Evolutionary conservation across 768 basidiomycete species (phyloP).

Genomic region (Phylloporus arenicola): DNA sequence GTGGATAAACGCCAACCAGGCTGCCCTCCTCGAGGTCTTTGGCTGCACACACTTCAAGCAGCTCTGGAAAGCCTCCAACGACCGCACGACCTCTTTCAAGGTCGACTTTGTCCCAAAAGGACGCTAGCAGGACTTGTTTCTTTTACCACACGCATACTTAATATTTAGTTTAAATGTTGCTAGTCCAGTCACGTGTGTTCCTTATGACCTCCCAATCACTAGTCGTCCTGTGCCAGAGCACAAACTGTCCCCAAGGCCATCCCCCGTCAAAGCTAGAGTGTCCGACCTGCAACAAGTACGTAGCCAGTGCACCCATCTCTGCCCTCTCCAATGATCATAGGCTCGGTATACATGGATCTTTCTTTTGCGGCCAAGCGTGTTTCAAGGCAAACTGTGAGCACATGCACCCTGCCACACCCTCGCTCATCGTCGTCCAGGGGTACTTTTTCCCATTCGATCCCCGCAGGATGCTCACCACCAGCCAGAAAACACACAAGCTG

Average conservation of each 20-base stretch:
- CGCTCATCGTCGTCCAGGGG: slow-evolving; percentile 20
- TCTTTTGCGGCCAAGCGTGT: slow-evolving; percentile 93
- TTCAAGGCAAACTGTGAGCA: slow-evolving; percentile 91
- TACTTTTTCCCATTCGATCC: neutral
- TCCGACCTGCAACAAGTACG: slow-evolving; percentile 88
- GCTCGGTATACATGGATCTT: slow-evolving; percentile 76
- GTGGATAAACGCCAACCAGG: slow-evolving; percentile 70
- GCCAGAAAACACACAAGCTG: slow-evolving; percentile 76
- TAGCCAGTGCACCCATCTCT: slow-evolving; percentile 4
- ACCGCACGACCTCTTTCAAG: slow-evolving; percentile 67
- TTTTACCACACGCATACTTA: too few relatives aligned
- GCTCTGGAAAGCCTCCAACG: slow-evolving; percentile 66
- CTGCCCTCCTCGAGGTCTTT: slow-evolving; percentile 64
- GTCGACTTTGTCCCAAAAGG: slow-evolving; percentile 54
- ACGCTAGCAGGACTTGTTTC: too few relatives aligned
- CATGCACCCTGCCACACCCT: neutral
- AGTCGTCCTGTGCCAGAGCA: slow-evolving; percentile 58
- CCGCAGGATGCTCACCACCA: neutral
- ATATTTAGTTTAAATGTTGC: slow-evolving; percentile 15
- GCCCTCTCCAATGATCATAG: slow-evolving; percentile 35
- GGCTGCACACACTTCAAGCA: slow-evolving; percentile 67
- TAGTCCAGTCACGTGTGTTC: slow-evolving; percentile 17
- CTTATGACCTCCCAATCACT: slow-evolving; percentile 33
- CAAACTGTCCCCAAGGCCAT: slow-evolving; percentile 70
- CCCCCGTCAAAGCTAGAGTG: slow-evolving; percentile 86